Base-by-base conservation (phyloP, 164 flowering plant species). In the Protea cynaroides region DNA sequence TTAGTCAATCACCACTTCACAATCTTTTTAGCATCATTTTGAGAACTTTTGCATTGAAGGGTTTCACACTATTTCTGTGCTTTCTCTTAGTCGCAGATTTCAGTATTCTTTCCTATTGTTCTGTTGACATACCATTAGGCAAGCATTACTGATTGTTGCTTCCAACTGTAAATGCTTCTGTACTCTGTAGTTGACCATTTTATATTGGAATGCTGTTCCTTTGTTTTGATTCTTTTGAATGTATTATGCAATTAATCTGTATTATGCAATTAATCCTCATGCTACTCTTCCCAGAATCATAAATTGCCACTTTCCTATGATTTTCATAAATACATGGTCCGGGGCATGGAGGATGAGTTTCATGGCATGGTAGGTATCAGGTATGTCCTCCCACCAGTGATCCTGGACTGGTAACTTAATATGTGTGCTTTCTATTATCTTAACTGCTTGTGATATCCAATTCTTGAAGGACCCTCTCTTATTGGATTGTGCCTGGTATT, bases 261-360 rank as follows among this genome's bases (percentile, higher is more conserved):
- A n/a, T 47, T 15, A 36, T 29, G 10, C 46, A 62, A 18, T 58
- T 64, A 14, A 29, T 25, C 58, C 18, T 67, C 18, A 14, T 61
- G 25, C 19, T 47, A 1, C 60, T 7, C 64, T 70, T 69, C 77
- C 22, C 92, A 90, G 97, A 87, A 85, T 69, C 98, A 94, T 80
- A 81, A 80, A 49, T 73, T 94, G 59, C 98, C 97, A 15, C 77
- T 75, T 62, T 76, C 95, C 43, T 94, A 94, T 70, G 76, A 94
- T 72, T 90, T 94, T 65, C 97, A 89, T 64, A 89, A 78, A 51
- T 94, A 94, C 63, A 87, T 94, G 88, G 89, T 88, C 11, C 86
- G 98, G 8, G 90, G 97, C 81, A 90, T 94, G 98, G 97, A 94
- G 67, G 97, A 94, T 62, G 98, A 94, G 62, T 87, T 94, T 68